Conservation (phyloP, 495 filamentous ascomycete genomes). For the Neurospora tetraspora region DNA sequence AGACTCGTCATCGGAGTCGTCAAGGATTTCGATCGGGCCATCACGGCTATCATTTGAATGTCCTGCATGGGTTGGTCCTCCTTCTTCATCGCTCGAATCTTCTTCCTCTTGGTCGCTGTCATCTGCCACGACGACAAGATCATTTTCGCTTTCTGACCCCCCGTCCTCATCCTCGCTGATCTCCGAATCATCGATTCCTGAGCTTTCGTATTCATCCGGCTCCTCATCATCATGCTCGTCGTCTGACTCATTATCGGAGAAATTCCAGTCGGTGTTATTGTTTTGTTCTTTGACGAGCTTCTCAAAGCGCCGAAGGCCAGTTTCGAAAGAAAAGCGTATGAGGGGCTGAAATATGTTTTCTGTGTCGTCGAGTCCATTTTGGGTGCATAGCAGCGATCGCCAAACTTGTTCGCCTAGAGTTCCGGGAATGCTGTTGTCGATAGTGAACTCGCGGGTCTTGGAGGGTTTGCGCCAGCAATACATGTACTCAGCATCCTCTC, state of each 20-base stretch:
- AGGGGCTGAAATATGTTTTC: conserved; percentile 7
- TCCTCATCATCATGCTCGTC: neutral
- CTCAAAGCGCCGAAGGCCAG: conserved; percentile 3
- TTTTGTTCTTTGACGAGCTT: neutral
- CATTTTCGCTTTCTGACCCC: conserved; percentile 8
- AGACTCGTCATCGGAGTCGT: neutral
- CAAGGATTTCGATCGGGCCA: neutral
- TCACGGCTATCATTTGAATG: neutral
- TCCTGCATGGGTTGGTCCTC: neutral
- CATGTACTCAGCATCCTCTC: conserved; percentile 6
- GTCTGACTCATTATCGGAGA: neutral
- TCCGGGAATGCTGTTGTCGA: neutral
- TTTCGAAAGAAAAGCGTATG: conserved; percentile 9
- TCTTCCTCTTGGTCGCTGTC: conserved; percentile 1
- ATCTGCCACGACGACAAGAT: conserved; percentile 10
- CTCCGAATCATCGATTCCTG: conserved; percentile 21
- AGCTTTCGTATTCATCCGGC: conserved; percentile 21
- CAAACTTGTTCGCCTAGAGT: neutral
- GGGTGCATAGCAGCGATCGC: neutral
- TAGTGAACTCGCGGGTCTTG: neutral
- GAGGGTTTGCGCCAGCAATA: conserved; percentile 30
- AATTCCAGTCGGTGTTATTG: neutral
- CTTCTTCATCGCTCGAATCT: neutral
- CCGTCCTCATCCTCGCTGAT: conserved; percentile 5
- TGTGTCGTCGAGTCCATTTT: neutral